Evolutionary conservation across 768 basidiomycete species (phyloP), one percentile per base, ranked within the genome.

Genomic region (Lactarius evosmus): DNA sequence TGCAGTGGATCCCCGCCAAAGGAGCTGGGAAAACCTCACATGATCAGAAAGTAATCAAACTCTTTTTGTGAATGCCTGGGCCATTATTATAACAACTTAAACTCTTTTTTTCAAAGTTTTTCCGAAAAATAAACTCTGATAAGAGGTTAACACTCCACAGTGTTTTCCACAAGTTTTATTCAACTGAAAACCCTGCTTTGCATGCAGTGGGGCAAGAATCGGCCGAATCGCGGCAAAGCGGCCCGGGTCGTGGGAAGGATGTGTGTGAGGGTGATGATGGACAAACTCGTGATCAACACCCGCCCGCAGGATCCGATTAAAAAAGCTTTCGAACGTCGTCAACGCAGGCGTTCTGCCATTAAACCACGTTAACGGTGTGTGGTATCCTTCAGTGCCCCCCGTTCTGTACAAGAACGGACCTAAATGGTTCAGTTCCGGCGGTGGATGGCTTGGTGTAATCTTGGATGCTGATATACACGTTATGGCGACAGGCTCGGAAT

Each of bases 351-450:
- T 70, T 61, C 69, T 71, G 74, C 69, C 60, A 72, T 70, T 72
- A 76, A 78, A 75, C 72, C 70, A 67, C 72, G 68, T 58, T 64
- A 72, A 74, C 74, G 76, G 80, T 81, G 71, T 72, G 80, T 80
- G 32, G 62, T n/a, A 61, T 52, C 51, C 70, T 53, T 40, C 36
- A 52, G 65, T 62, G 46, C 65, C 38, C 60, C 32, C 54, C 40
- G 22, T 56, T 67, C 36, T 38, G 65, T 65, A 69, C 65, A 75
- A 72, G 68, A 75, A 73, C 58, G 74, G 67, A 52, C 49, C 58
- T 58, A 70, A 66, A 58, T 63, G 71, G 51, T 25, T 27, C 40
- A 46, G 61, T 63, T 60, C 70, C 67, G 70, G 76, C 71, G 75
- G 68, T 81, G 80, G 75, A 75, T 77, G 70, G 66, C 57, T 52